These are phyloP conservation scores for Blastomyces emzantsi DNA, from an alignment of 2,329 filamentous ascomycete species.

Conservation along the genomic window DNA sequence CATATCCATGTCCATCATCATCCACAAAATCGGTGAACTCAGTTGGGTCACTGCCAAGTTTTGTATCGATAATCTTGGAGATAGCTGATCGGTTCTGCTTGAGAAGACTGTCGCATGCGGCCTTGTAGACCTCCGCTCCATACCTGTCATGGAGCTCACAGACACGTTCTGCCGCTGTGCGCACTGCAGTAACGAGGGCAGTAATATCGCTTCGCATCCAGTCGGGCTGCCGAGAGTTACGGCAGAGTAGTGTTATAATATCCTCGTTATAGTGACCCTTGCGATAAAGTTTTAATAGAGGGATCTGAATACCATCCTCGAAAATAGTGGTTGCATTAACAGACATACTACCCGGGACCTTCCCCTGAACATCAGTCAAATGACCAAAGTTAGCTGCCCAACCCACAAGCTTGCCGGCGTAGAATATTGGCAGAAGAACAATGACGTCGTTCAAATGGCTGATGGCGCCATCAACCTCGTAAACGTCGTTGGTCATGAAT, in stretches of 20 bases:
- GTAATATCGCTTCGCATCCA: conserved; percentile 40
- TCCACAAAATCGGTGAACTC: conserved; percentile 44
- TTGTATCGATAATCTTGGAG: conserved; percentile 38
- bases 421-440: conserved; percentile 42
- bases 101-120: conserved; percentile 39
- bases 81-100: conserved; percentile 38
- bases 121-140: conserved; percentile 38
- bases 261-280: conserved; percentile 38
- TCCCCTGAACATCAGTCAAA: conserved; percentile 39
- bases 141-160: conserved; percentile 40
- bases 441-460: conserved; percentile 45
- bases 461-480: conserved; percentile 42
- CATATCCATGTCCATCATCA: conserved; percentile 40
- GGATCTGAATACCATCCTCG: conserved; percentile 45
- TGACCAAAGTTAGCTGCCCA: conserved; percentile 46
- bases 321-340: conserved; percentile 32
- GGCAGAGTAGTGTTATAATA: conserved; percentile 39
- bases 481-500: conserved; percentile 46
- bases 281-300: conserved; percentile 40
- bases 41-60: conserved; percentile 36
- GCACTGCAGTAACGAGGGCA: conserved; percentile 41
- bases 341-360: conserved; percentile 44
- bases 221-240: conserved; percentile 42
- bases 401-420: conserved; percentile 37
- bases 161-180: conserved; percentile 38